These are phyloP conservation scores for Funneliformis caledonium DNA, from an alignment of 371 early-diverging fungal genomes.

Conservation along the genomic window DNA sequence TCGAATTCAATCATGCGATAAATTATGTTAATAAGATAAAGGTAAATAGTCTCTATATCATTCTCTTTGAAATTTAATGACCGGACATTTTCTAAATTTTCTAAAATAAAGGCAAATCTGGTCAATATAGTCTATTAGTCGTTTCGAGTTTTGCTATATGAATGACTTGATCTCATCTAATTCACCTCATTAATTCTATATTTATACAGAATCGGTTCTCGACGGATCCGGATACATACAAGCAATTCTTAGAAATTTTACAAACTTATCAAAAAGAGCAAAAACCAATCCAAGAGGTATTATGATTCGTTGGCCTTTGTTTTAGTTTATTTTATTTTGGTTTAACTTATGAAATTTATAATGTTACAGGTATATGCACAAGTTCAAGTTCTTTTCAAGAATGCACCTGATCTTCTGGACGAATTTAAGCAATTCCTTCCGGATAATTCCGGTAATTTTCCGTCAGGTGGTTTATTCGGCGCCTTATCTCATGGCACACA, in stretches of 20 bases:
- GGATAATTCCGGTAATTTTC: constrained; percentile 54
- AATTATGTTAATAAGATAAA: constrained; percentile 96
- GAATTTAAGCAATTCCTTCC: constrained; percentile 98
- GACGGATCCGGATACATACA: constrained; percentile 89
- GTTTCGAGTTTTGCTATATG: too few relatives aligned
- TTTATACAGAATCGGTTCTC: constrained; percentile 77
- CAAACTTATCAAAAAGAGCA: constrained; percentile 92
- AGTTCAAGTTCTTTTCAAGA: constrained; percentile 82
- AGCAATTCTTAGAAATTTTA: constrained; percentile 93
- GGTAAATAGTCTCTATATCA: constrained; percentile 47
- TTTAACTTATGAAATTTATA: background rate
- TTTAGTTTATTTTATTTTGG: background rate
- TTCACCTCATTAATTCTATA: constrained; percentile 16
- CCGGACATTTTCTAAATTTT: background rate
- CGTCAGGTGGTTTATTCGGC: constrained; percentile 42
- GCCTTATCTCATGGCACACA: constrained; percentile 47
- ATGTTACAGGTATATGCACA: constrained; percentile 81
- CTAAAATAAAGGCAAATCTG: too few relatives aligned
- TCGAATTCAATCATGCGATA: constrained; percentile 94
- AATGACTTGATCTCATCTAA: too few relatives aligned
- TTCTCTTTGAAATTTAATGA: background rate
- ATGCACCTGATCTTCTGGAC: constrained; percentile 86
- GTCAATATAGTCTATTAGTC: too few relatives aligned
- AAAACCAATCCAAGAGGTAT: constrained; percentile 86
- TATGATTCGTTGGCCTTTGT: background rate